Evolutionary conservation across 352 stramenopile genomes (phyloP), one percentile per base, ranked within the genome.

Genomic region (Discostella stelligera): DNA sequence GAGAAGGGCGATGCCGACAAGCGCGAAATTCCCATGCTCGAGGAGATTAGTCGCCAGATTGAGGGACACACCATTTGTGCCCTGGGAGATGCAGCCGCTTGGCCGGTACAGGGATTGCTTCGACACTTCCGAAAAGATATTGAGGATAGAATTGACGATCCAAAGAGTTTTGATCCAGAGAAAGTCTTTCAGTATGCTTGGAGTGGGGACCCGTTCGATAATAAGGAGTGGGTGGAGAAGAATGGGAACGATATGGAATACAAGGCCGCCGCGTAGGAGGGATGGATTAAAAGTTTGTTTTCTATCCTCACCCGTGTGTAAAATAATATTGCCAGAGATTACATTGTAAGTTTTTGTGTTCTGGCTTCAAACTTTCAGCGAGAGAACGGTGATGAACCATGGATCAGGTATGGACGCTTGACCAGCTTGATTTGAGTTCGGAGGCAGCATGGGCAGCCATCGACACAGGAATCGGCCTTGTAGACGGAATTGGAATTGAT

Each of bases 41-140:
- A 99, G 89, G 97, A 99, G 80, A 98, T 99, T 75, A 98, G 96
- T 65, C 93, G 97, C 72, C 95, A 99, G 85, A 99, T 99, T 70
- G 97, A 99, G 87, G 97, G 97, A 62, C 97, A 99, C 90, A 99
- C 97, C 30, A 99, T 99, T 87, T 99, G 97, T 89, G 97, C 97
- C 27, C 84, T 99, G 11, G 97, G 97, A 66, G 97, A 99, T 83
- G 97, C 97, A 23, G 97, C 97, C 20, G 97, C 97, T 21, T 99
- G 97, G 97, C 97, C 97, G n/a, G 96, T 99, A 46, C 97, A 99
- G 88, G 97, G 97, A 76, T 88, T 99, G 60, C 97, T 99, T 77
- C 90, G 96, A 78, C 97, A 98, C 87, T 99, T 99, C 87, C 97
- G 98, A 87, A 95, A 98, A 86, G 97, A 98, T 84, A 93, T 99